Evolutionary conservation across 2,329 filamentous ascomycete species (phyloP).

Genomic region (Herpotrichia juniperi): DNA sequence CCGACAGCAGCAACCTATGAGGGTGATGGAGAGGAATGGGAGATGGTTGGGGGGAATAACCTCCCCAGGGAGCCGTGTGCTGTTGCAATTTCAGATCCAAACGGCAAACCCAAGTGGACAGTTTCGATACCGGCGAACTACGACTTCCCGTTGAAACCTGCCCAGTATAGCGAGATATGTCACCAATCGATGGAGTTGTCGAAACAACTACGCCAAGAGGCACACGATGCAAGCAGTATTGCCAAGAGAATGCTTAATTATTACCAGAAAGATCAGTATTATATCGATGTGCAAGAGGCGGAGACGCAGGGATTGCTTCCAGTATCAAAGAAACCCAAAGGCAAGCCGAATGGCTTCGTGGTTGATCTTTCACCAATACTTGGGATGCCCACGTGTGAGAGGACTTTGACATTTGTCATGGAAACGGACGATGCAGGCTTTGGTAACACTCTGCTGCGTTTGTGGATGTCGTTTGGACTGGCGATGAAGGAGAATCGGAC

Average conservation of each 20-base stretch:
- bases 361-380: slow-evolving; percentile 39
- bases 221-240: slow-evolving; percentile 29
- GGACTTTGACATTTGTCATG: slow-evolving; percentile 77
- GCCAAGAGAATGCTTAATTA: slow-evolving; percentile 54
- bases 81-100: slow-evolving; percentile 69
- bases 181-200: slow-evolving; percentile 70
- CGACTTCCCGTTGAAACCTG: slow-evolving; percentile 69
- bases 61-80: slow-evolving; percentile 77
- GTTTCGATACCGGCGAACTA: slow-evolving; percentile 74
- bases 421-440: slow-evolving; percentile 77
- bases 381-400: slow-evolving; percentile 66
- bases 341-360: slow-evolving; percentile 46
- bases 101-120: slow-evolving; percentile 75
- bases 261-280: slow-evolving; percentile 69
- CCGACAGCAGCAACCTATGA: slow-evolving; percentile 20
- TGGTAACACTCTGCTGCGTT: slow-evolving; percentile 74
- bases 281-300: slow-evolving; percentile 76
- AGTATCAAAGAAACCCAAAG: slow-evolving; percentile 41
- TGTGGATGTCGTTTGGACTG: slow-evolving; percentile 85
- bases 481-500: slow-evolving; percentile 74
- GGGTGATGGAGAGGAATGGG: slow-evolving; percentile 56
- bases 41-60: slow-evolving; percentile 69
- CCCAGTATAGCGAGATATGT: slow-evolving; percentile 74
- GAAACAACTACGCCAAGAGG: slow-evolving; percentile 50
- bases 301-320: slow-evolving; percentile 69